Conservation (phyloP, 805 yeast species). For the Trichomonascus vanleenenianus region DNA sequence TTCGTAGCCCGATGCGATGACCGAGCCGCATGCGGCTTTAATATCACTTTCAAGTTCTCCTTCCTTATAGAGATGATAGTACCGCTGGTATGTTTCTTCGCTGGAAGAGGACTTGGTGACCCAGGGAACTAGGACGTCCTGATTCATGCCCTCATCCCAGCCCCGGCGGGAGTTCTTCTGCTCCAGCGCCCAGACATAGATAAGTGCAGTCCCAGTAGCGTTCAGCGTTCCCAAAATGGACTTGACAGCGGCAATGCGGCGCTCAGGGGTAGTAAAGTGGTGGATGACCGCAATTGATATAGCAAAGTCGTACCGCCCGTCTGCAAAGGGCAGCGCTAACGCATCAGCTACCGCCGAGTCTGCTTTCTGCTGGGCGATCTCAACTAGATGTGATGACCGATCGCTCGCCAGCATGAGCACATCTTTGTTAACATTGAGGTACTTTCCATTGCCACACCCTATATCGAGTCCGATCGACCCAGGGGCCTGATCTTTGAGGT, state of each 20-base stretch:
- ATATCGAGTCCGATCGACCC: constrained; percentile 81
- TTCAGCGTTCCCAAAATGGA: constrained; percentile 57
- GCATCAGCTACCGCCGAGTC: constrained; percentile 82
- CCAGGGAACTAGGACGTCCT: constrained; percentile 96
- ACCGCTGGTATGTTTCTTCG: constrained; percentile 60
- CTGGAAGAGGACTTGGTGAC: constrained; percentile 49
- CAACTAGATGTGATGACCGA: constrained; percentile 27
- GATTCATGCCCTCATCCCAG: constrained; percentile 84
- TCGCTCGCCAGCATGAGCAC: constrained; percentile 63
- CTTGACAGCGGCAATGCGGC: constrained; percentile 68
- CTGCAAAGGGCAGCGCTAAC: constrained; percentile 49
- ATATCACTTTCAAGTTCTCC: constrained; percentile 81
- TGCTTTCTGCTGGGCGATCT: constrained; percentile 36
- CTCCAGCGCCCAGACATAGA: constrained; percentile 96
- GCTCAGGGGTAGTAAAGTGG: constrained; percentile 79
- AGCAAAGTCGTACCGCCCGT: constrained; percentile 64
- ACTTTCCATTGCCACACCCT: constrained; percentile 97
- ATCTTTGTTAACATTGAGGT: constrained; percentile 61
- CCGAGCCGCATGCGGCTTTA: constrained; percentile 55
- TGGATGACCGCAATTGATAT: constrained; percentile 94
- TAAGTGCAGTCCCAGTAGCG: constrained; percentile 58
- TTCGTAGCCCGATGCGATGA: constrained; percentile 76
- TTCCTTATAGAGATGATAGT: constrained; percentile 75
- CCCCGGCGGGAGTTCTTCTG: constrained; percentile 86
- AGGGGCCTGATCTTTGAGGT: constrained; percentile 39